These are phyloP conservation scores for Aspergillus terreus DNA, from an alignment of 2,329 filamentous ascomycete species.

Conservation along the genomic window DNA sequence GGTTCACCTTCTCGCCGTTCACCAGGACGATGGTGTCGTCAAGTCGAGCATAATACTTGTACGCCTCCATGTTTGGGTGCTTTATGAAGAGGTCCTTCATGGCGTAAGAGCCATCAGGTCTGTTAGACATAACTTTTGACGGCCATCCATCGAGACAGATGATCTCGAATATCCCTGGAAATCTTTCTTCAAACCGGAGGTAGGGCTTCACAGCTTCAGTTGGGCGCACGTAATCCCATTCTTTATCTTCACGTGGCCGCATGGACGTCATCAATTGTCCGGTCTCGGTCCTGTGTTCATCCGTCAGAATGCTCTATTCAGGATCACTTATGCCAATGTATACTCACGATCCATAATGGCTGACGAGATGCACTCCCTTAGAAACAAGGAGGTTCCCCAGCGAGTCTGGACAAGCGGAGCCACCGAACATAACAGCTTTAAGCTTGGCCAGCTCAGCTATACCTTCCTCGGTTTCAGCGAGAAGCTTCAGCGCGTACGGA, in stretches of 20 bases:
- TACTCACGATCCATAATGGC: slow-evolving; percentile 56
- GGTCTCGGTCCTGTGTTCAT: slow-evolving; percentile 51
- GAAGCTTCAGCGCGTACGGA: slow-evolving; percentile 61
- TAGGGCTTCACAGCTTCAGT: slow-evolving; percentile 39
- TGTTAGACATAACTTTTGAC: slow-evolving; percentile 42
- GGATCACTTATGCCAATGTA: background rate
- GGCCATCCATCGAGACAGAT: slow-evolving; percentile 36
- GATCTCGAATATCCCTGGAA: slow-evolving; percentile 35
- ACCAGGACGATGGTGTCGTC: slow-evolving; percentile 48
- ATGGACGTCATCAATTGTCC: slow-evolving; percentile 61
- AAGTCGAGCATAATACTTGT: slow-evolving; percentile 45
- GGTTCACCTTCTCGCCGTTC: slow-evolving; percentile 51
- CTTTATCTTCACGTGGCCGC: slow-evolving; percentile 50
- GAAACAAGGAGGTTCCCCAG: slow-evolving; percentile 53
- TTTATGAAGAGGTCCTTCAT: slow-evolving; percentile 49
- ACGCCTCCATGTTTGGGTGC: slow-evolving; percentile 44
- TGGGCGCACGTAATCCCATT: slow-evolving; percentile 59
- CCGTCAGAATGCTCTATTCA: background rate
- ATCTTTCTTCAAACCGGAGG: slow-evolving; percentile 38
- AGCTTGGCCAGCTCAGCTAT: slow-evolving; percentile 45
- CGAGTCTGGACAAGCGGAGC: slow-evolving; percentile 57
- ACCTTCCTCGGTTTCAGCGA: slow-evolving; percentile 57
- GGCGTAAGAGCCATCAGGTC: slow-evolving; percentile 46
- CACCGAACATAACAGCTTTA: slow-evolving; percentile 56
- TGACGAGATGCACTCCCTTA: slow-evolving; percentile 53